A percentile compares a stretch with the other conserved stretches of the same genome.
phyloP scores from a whole-genome alignment of 305 asterid genomes.

The Plantago lanceolata region DNA sequence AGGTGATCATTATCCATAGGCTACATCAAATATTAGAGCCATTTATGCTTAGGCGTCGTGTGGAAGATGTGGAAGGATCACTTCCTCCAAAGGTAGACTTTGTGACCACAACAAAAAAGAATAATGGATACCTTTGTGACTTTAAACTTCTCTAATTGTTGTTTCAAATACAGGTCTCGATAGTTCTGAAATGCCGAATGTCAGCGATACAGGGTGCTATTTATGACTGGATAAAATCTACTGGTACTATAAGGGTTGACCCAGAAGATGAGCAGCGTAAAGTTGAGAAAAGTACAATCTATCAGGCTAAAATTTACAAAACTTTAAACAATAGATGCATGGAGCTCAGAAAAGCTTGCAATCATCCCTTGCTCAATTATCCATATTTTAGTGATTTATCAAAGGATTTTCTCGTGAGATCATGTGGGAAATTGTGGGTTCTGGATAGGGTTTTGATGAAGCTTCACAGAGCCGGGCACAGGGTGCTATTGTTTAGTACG shows the following conservation, averaged over 20 bases:
- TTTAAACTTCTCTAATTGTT: slow-evolving; percentile 29
- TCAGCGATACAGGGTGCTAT: slow-evolving; percentile 92
- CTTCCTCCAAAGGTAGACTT: slow-evolving; percentile 94
- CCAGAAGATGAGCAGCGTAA: slow-evolving; percentile 91
- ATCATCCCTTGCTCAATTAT: slow-evolving; percentile 92
- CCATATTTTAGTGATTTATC: slow-evolving; percentile 86
- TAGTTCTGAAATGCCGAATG: slow-evolving; percentile 92
- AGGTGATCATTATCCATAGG: slow-evolving; percentile 93
- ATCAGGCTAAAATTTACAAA: slow-evolving; percentile 78
- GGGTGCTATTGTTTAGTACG: slow-evolving; percentile 92
- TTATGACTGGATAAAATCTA: slow-evolving; percentile 97
- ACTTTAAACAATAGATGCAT: slow-evolving; percentile 87
- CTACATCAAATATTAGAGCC: slow-evolving; percentile 99
- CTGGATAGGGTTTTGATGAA: slow-evolving; percentile 84
- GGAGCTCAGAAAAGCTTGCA: slow-evolving; percentile 98
- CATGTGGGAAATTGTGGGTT: slow-evolving; percentile 96
- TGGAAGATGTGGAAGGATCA: slow-evolving; percentile 99
- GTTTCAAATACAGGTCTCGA: slow-evolving; percentile 70
- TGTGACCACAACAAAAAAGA: slow-evolving; percentile 1
- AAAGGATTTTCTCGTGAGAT: slow-evolving; percentile 90
- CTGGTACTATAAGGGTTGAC: slow-evolving; percentile 93
- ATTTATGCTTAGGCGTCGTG: slow-evolving; percentile 99
- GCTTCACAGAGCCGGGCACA: slow-evolving; percentile 92
- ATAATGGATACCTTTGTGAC: slow-evolving; percentile 18
- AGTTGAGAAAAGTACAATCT: slow-evolving; percentile 63